Evolutionary conservation across 169 alveolate species (phyloP), one percentile per base, ranked within the genome.

Genomic region (Neospora caninum): DNA sequence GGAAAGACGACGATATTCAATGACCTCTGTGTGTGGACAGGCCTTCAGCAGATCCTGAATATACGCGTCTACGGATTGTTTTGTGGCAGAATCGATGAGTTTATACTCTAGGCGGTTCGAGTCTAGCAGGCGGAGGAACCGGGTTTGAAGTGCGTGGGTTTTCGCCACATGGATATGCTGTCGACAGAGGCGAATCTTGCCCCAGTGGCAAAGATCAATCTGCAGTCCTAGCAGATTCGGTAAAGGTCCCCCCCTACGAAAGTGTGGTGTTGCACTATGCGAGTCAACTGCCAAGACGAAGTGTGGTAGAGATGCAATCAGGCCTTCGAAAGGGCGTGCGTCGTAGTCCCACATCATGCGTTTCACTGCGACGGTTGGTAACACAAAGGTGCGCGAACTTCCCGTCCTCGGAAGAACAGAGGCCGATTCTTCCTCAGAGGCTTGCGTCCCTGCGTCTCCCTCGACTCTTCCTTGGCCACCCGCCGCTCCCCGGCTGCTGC

Each of bases 51-150:
- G 39, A 0, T 78, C 45, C n/a, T n/a, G 2, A n/a, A 78, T 4
- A 25, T 7, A 38, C 86, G 39, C 10, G n/a, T 78, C 42, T 25
- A 78, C 86, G 4, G 86, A 43, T 13, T 18, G 43, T n/a, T 78
- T 78, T 38, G 86, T 78, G 42, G 86, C 39, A 10, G 86, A n/a
- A 4, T 78, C 86, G 22, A 78, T 43, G 39, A 25, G 22, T 38
- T 78, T 78, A n/a, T 78, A 78, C 86, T 78, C 86, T 6, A 78
- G 86, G 49, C 86, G 86, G 45, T 78, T 78, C n/a, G 86, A 78
- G 86, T 78, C 86, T n/a, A 78, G 45, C 2, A 78, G 86, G 49
- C 86, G 86, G 49, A 78, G 86, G 45, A 78, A n/a, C 39, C 86
- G 86, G 10, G 45, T 38, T 9, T 78, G 86, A 25, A 6, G 27